Evolutionary conservation across 495 filamentous ascomycete species (phyloP), one percentile per base, ranked within the genome.

Genomic region (Cudoniella acicularis): DNA sequence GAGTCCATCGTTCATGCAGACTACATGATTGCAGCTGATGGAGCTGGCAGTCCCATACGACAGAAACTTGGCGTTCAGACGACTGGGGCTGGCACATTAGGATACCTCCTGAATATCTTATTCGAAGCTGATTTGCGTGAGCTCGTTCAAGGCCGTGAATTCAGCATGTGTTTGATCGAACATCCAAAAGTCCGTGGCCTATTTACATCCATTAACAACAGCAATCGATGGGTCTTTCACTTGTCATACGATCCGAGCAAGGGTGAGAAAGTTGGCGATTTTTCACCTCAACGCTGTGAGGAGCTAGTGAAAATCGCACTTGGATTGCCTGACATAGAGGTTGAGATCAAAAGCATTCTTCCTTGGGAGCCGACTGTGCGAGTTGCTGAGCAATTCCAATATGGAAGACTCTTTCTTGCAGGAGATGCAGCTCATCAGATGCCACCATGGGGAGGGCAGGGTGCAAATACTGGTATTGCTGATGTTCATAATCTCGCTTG

Each of bases 401-500:
- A 71, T 10, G 74, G 73, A 4, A 72, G 71, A 22, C 59, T 79
- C 17, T 76, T 79, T 54, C 74, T 76, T 49, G 62, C 79, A 20
- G 78, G 78, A 13, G 78, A 81, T 60, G 72, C 78, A 3, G 71
- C 71, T 0, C 78, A 81, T 54, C 70, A 75, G 0, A 78, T 79
- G 54, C 74, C 78, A 0, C 78, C 77, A 3, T 72, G 72, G 24
- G 77, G 73, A 57, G 78, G 78, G 0, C 65, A 79, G 3, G 78
- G 78, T 1, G 71, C 68, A 10, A 81, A 79, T 51, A 78, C 77
- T 0, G 79, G 77, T 52, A 76, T 79, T 20, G 68, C 74, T 42
- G 78, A 80, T 53, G 78, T 77, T 0, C 75, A 69, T 62, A 79
- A 81, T 59, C 69, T 81, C 10, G 75, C 78, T 10, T 80, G 75